A percentile compares a stretch with the other conserved stretches of the same genome.
phyloP scores from a whole-genome alignment of 441 rosid species.

The Erodium chrysanthum region DNA sequence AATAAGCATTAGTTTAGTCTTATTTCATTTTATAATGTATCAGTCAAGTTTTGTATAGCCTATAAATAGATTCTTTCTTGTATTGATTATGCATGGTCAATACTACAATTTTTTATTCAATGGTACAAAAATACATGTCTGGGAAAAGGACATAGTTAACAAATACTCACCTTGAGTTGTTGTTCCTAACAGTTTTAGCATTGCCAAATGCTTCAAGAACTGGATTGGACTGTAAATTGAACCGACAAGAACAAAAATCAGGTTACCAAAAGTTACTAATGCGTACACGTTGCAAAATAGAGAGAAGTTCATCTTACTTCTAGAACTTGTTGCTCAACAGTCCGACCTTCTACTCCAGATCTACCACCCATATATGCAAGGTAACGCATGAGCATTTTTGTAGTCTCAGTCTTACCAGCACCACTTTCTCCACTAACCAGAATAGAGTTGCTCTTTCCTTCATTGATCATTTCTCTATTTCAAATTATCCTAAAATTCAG shows the following conservation, averaged over 20 bases:
- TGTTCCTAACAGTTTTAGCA: conserved; percentile 96
- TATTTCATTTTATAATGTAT: not conserved
- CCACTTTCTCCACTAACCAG: conserved; percentile 79
- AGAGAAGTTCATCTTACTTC: conserved; percentile 33
- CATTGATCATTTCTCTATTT: conserved; percentile 59
- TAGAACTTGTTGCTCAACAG: conserved; percentile 74
- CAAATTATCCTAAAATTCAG: conserved; percentile 20
- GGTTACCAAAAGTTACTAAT: conserved; percentile 22
- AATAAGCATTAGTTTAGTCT: not conserved
- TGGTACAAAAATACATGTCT: conserved; percentile 11
- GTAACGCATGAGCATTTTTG: conserved; percentile 71
- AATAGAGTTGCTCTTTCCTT: conserved; percentile 64
- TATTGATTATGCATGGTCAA: not conserved
- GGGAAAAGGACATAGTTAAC: conserved; percentile 13
- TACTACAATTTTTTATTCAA: not conserved
- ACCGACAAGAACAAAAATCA: not conserved
- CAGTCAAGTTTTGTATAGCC: not conserved
- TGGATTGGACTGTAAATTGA: conserved; percentile 75
- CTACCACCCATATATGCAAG: conserved; percentile 66
- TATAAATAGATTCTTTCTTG: not conserved
- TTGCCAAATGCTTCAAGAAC: conserved; percentile 99
- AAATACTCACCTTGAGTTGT: conserved; percentile 77
- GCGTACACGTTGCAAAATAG: not conserved
- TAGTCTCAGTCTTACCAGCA: conserved; percentile 77
- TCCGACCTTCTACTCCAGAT: conserved; percentile 63